A percentile compares a stretch with the other conserved stretches of the same genome.
Conservation (phyloP, 2,329 filamentous ascomycete genomes). For the Macrophomina phaseolina region DNA sequence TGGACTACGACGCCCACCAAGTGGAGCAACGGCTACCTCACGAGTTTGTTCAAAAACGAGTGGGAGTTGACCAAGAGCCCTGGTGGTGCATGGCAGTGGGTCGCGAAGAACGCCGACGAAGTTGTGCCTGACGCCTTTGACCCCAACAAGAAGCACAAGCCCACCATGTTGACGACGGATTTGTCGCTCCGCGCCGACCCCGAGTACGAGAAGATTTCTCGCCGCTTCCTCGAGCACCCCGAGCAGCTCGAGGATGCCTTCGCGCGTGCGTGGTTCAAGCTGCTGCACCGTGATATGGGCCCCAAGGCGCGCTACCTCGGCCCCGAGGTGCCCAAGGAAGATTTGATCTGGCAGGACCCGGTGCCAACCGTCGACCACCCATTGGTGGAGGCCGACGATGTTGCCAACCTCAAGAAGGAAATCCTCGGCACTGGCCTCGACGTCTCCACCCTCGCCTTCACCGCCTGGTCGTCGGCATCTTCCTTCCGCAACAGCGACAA, state of each 20-base stretch:
- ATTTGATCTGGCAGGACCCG: constrained; percentile 76
- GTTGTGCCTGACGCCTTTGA: constrained; percentile 77
- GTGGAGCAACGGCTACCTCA: constrained; percentile 77
- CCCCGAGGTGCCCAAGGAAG: constrained; percentile 74
- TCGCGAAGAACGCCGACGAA: constrained; percentile 69
- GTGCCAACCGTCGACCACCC: constrained; percentile 65
- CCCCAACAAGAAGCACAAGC: constrained; percentile 71
- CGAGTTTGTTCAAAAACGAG: constrained; percentile 78
- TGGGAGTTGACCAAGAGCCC: constrained; percentile 79
- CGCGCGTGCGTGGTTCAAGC: constrained; percentile 80
- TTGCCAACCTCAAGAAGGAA: constrained; percentile 70
- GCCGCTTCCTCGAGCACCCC: constrained; percentile 71
- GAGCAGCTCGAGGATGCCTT: constrained; percentile 73
- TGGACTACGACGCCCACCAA: constrained; percentile 79
- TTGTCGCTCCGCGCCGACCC: constrained; percentile 74
- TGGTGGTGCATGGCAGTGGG: constrained; percentile 78
- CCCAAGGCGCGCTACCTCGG: constrained; percentile 73
- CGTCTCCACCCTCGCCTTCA: constrained; percentile 65
- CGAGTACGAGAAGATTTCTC: constrained; percentile 75
- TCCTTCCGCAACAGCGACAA: constrained; percentile 68
- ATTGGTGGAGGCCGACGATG: constrained; percentile 66
- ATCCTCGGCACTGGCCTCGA: constrained; percentile 68
- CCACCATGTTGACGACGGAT: constrained; percentile 80
- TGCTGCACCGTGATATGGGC: constrained; percentile 80
- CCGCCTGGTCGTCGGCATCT: constrained; percentile 45